These are phyloP conservation scores for Trypethelium eluteriae DNA, from an alignment of 495 filamentous ascomycete species.

Conservation along the genomic window DNA sequence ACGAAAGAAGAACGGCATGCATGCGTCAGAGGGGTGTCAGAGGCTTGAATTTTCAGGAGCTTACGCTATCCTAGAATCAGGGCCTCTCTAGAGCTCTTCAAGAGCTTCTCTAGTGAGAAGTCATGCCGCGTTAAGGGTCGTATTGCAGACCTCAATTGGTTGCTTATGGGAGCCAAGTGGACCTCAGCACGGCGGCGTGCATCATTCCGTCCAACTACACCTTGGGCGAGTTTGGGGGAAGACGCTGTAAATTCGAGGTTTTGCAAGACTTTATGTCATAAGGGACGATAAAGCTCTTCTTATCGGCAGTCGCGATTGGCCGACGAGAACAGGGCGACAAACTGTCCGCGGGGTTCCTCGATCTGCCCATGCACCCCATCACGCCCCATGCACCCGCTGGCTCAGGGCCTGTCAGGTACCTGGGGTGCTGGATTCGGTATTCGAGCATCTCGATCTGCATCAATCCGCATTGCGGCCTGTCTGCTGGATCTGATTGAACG, in stretches of 20 bases:
- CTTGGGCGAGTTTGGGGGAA: neutral
- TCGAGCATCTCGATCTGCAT: too few relatives aligned
- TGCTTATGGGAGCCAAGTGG: neutral
- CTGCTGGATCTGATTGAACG: too few relatives aligned
- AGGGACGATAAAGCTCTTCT: slow-evolving; percentile 5
- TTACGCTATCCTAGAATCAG: too few relatives aligned
- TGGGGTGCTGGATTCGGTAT: too few relatives aligned
- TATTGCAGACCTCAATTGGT: neutral
- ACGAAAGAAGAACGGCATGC: too few relatives aligned
- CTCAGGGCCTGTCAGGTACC: too few relatives aligned
- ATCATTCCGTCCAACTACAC: neutral
- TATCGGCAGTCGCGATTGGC: neutral
- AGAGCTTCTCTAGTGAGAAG: too few relatives aligned
- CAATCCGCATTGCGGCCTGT: too few relatives aligned
- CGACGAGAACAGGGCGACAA: neutral
- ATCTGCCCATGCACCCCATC: neutral
- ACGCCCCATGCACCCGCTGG: neutral
- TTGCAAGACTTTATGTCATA: neutral
- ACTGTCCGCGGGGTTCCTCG: neutral
- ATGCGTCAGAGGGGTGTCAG: too few relatives aligned
- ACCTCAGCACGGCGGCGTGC: neutral
- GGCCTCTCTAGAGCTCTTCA: too few relatives aligned
- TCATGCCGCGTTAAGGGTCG: neutral
- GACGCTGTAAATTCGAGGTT: neutral
- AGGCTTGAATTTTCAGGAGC: too few relatives aligned